A percentile compares a stretch with the other conserved stretches of the same genome.
These are phyloP conservation scores for Craterostigma plantagineum DNA, from an alignment of 257 asterid species.

Conservation along the genomic window DNA sequence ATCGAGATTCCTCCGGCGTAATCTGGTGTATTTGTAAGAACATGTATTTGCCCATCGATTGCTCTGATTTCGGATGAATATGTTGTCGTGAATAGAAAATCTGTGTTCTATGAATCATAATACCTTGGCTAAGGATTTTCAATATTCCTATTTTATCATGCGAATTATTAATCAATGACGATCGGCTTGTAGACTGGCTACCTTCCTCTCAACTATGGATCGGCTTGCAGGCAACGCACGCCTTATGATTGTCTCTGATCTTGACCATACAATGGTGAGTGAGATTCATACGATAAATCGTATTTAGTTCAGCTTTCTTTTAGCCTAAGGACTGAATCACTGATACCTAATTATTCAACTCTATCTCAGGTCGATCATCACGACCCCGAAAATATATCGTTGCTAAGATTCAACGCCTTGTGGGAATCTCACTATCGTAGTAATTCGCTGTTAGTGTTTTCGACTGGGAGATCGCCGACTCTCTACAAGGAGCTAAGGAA, in stretches of 20 bases:
- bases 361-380: conserved; percentile 83
- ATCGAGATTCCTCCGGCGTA: too few relatives aligned
- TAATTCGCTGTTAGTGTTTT: conserved; percentile 80
- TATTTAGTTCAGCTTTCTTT: too few relatives aligned
- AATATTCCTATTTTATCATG: too few relatives aligned
- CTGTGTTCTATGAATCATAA: too few relatives aligned
- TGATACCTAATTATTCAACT: conserved; percentile 8
- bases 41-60: too few relatives aligned
- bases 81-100: too few relatives aligned
- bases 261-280: conserved; percentile 90
- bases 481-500: conserved; percentile 80
- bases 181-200: too few relatives aligned
- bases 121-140: too few relatives aligned
- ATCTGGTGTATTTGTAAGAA: too few relatives aligned
- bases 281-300: neutral
- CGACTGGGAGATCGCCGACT: conserved; percentile 95
- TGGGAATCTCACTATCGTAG: conserved; percentile 89
- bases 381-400: conserved; percentile 57
- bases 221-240: conserved; percentile 52
- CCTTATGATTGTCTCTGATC: conserved; percentile 95
- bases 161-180: too few relatives aligned
- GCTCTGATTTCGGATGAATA: too few relatives aligned
- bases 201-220: conserved; percentile 23
- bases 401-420: conserved; percentile 87
- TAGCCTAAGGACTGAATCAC: neutral